These are phyloP conservation scores for Debaryomyces fabryi DNA, from an alignment of 1,139 yeast species.

Conservation along the genomic window DNA sequence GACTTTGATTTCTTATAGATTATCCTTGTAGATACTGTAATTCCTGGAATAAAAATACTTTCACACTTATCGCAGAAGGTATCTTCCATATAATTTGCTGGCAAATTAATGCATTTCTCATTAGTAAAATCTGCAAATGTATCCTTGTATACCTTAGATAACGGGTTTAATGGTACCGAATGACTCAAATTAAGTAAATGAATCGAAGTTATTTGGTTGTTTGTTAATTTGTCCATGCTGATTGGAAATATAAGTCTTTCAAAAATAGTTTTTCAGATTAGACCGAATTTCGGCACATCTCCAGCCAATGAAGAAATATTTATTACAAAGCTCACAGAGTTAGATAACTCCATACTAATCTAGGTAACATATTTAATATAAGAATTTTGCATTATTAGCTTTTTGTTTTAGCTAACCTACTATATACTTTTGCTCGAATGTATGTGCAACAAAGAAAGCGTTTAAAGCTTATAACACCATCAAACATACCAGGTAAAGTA, in stretches of 20 bases:
- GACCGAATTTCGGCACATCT: conserved; percentile 14
- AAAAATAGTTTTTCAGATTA: conserved; percentile 3
- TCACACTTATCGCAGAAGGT: conserved; percentile 54
- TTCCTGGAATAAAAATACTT: conserved; percentile 46
- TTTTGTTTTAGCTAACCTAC: neutral
- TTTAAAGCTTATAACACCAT: conserved; percentile 25
- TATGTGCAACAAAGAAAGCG: conserved; percentile 25
- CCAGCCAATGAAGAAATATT: conserved; percentile 11
- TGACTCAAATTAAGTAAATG: conserved; percentile 38
- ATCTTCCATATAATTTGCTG: conserved; percentile 21
- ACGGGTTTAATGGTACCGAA: conserved; percentile 26
- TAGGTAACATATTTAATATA: conserved; percentile 1
- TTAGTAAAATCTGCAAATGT: conserved; percentile 25
- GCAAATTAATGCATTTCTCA: conserved; percentile 31
- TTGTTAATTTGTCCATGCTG: conserved; percentile 11
- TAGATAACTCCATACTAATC: conserved; percentile 4
- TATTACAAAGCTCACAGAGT: conserved; percentile 9
- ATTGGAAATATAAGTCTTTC: conserved; percentile 1
- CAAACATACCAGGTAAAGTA: conserved; percentile 22
- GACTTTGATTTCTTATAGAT: conserved; percentile 15
- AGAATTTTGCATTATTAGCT: neutral
- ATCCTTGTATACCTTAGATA: conserved; percentile 29
- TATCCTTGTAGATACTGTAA: conserved; percentile 33
- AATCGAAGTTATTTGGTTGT: conserved; percentile 26
- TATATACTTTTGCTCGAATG: conserved; percentile 15